These are phyloP conservation scores for Casuarina equisetifolia DNA, from an alignment of 306 rosid species.

Conservation along the genomic window DNA sequence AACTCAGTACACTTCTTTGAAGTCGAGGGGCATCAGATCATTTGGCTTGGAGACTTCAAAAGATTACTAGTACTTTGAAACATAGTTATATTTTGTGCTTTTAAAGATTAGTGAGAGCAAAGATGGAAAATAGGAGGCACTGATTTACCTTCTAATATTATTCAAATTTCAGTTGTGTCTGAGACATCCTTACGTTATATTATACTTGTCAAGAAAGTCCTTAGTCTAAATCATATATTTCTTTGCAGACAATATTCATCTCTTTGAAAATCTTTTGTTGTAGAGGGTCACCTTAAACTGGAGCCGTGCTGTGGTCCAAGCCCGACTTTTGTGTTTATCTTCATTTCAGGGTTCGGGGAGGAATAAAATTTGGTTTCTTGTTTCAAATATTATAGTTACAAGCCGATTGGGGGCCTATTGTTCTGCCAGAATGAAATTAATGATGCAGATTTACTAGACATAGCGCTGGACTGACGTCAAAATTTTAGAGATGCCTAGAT, in stretches of 20 bases:
- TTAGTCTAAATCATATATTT: neutral
- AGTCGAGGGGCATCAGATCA: neutral
- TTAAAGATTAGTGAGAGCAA: too few relatives aligned
- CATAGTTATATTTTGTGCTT: too few relatives aligned
- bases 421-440: too few relatives aligned
- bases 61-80: too few relatives aligned
- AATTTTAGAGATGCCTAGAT: neutral
- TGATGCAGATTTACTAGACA: too few relatives aligned
- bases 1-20: neutral
- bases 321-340: too few relatives aligned
- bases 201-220: neutral
- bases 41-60: too few relatives aligned
- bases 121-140: neutral
- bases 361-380: too few relatives aligned
- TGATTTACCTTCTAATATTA: neutral
- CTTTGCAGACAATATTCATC: neutral
- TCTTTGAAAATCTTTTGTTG: neutral
- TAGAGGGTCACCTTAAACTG: neutral
- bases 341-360: too few relatives aligned
- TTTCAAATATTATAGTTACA: too few relatives aligned
- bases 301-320: too few relatives aligned
- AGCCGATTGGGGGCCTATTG: too few relatives aligned
- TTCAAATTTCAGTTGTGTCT: neutral
- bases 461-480: neutral
- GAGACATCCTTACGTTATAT: neutral